Evolutionary conservation across 768 basidiomycete genomes (phyloP), one percentile per base, ranked within the genome.

Genomic region (Macrolepiota dolichaula): DNA sequence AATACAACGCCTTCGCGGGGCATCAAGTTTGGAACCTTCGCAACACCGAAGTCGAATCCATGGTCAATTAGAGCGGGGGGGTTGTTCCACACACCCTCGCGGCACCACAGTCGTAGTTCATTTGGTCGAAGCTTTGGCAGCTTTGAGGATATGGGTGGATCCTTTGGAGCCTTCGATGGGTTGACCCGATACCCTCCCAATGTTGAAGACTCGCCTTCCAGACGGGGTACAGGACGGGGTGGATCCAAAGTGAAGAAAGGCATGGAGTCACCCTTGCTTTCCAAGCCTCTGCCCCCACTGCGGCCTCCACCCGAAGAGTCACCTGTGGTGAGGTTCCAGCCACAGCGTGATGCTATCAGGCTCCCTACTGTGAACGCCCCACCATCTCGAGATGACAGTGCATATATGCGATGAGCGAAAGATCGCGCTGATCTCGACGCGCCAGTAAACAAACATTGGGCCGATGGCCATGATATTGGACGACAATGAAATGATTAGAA

Each of bases 1-100:
- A 85, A 86, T 25, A 88, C 89, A 19, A 92, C 91, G 9, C 91
- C 91, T 3, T 92, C 91, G n/a, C 78, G 91, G 47, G 89, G 90
- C 3, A 85, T 91, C 65, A 84, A 77, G 67, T 85, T 89, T 65
- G 78, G 78, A 46, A 72, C 85, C 2, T 87, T 87, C 66, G 73
- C 80, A 42, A 89, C 87, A 19, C 88, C 87, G n/a, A 89, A 87
- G 70, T 79, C 79, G 51, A 77, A 71, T 35, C 64, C 75, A 37
- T 85, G 83, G 82, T 69, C 74, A 0, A 70, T 74, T 12, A 75
- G 79, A 24, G 73, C 75, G 4, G 76, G 73, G 53, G 76, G 77
- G 6, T 59, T 79, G 55, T 84, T 83, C 70, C 82, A 83, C 51
- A 86, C 86, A 9, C 87, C 86, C 46, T 79, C 78, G 13, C 76